phyloP scores from a whole-genome alignment of 2,329 filamentous ascomycete genomes.

The Fusarium verrucosum region DNA sequence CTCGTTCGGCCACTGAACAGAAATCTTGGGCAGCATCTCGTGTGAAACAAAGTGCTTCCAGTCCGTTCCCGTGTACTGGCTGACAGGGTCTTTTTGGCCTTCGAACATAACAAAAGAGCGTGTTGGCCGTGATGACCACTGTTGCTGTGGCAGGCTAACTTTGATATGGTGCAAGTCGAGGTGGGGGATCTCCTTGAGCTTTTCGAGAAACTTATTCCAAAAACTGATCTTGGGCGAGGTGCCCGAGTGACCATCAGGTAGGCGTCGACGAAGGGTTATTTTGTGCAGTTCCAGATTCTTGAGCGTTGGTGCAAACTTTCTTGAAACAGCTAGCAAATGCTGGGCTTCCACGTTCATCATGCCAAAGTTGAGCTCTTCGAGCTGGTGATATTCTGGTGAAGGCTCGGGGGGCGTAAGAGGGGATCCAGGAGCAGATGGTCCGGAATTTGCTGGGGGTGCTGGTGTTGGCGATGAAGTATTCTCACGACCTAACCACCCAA shows the following conservation, averaged over 20 bases:
- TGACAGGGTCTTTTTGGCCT: not conserved
- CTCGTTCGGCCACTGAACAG: conserved; percentile 18
- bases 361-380: conserved; percentile 58
- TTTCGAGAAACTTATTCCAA: conserved; percentile 54
- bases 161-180: conserved; percentile 50
- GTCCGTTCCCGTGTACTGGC: conserved; percentile 49
- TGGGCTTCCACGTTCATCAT: conserved; percentile 44
- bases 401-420: conserved; percentile 4
- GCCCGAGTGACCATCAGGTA: conserved; percentile 10
- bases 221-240: conserved; percentile 42
- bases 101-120: conserved; percentile 26
- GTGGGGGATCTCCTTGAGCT: conserved; percentile 45
- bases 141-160: conserved; percentile 45
- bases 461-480: not conserved
- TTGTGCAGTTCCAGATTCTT: conserved; percentile 58
- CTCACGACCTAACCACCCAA: conserved; percentile 52
- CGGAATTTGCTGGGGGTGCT: not conserved
- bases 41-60: conserved; percentile 49
- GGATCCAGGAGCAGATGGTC: not conserved
- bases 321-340: conserved; percentile 49
- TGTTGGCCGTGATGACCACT: conserved; percentile 27
- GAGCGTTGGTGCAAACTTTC: conserved; percentile 57
- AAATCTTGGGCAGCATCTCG: conserved; percentile 41
- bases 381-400: conserved; percentile 46
- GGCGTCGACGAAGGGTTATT: conserved; percentile 44